Evolutionary conservation across 352 stramenopile genomes (phyloP).

Genomic region (Aphanomyces astaci): DNA sequence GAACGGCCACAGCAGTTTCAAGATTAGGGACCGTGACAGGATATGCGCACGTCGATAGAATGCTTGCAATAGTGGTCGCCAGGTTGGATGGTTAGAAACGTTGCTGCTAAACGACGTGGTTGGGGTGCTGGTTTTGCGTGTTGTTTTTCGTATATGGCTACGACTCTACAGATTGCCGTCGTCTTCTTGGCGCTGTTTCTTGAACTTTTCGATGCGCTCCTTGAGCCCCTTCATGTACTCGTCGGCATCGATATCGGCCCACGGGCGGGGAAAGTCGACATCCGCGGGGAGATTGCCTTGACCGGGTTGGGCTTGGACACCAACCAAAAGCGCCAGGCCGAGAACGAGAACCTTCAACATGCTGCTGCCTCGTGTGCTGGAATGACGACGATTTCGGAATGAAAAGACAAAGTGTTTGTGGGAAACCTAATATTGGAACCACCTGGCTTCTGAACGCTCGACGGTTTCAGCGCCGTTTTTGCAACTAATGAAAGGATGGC

Average conservation of each 20-base stretch:
- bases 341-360: neutral
- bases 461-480: too few relatives aligned
- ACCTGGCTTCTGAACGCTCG: too few relatives aligned
- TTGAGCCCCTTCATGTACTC: constrained; percentile 70
- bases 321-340: neutral
- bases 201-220: constrained; percentile 65
- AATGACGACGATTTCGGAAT: neutral
- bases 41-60: too few relatives aligned
- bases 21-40: too few relatives aligned
- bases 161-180: neutral
- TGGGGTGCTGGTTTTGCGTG: too few relatives aligned
- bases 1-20: too few relatives aligned
- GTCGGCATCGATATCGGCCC: constrained; percentile 32
- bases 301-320: neutral
- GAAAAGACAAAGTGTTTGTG: too few relatives aligned
- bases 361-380: neutral
- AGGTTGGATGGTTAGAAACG: too few relatives aligned
- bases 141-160: neutral
- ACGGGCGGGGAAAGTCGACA: neutral
- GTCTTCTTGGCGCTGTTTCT: constrained; percentile 55
- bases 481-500: too few relatives aligned
- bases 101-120: too few relatives aligned
- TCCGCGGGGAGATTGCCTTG: neutral
- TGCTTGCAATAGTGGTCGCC: too few relatives aligned
- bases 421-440: too few relatives aligned